Evolutionary conservation across 768 basidiomycete genomes (phyloP), one percentile per base, ranked within the genome.

Genomic region (Strobilomyces echinocephalus): DNA sequence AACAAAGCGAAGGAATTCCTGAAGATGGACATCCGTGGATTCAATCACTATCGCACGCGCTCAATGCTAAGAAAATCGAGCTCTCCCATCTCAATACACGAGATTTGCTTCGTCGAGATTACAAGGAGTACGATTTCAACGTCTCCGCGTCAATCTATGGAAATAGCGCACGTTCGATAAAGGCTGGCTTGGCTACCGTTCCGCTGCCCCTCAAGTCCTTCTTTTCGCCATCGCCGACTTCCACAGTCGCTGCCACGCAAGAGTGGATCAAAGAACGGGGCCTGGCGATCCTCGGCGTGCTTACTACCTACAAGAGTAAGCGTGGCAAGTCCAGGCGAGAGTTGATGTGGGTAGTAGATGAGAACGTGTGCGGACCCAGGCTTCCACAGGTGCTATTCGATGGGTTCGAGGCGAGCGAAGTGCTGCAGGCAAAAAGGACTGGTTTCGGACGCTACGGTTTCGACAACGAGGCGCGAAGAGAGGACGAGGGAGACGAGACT

Each of bases 21-120:
- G 66, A 72, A 26, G 62, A 62, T 0, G 64, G 76, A 0, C 64
- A 70, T 4, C 67, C 72, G 35, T 73, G 72, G 4, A 71, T 90
- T 45, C 75, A 75, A 56, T 71, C 72, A 0, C 76, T 91, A 14
- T 73, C 34, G 65, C 69, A 3, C 76, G 92, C 21, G 54, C 72
- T 46, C 60, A 62, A 3, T 26, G 42, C 55, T 2, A 81, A 81
- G 71, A 99, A 98, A 66, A 60, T 62, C 4, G 80, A 85, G 53
- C 74, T 98, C 9, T 79, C 81, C 2, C 78, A 83, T 56, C 76
- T 97, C 16, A 73, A 72, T 8, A 81, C 83, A 0, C 76, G 80
- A 52, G 93, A 97, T 63, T 80, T 97, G 18, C 78, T 99, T 5
- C 78, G 92, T 12, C 75, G 97, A n/a, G 97, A 99, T 71, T 99